Base-by-base conservation (phyloP, 306 rosid genomes). In the Elaeagnus macrophylla region DNA sequence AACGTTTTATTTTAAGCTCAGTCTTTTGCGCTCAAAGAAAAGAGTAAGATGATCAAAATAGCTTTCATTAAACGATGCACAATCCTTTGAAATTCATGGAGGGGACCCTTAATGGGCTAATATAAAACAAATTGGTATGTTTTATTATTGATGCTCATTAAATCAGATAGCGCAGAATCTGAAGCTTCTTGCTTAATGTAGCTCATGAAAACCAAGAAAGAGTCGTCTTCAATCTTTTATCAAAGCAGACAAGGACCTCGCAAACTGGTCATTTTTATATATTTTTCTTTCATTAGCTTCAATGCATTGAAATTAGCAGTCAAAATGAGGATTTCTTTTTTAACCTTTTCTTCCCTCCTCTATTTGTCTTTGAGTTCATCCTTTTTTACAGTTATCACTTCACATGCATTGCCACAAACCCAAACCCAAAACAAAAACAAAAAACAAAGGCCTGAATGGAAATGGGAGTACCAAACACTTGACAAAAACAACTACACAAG, bases 361-460 rank as follows among this genome's bases (percentile, higher is more conserved):
- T n/a, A n/a, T n/a, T n/a, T 43, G 55, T 43, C 59, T 44, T 5
- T 49, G 38, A 14, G 35, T 45, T 57, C 0, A 12, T 17, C 32
- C 42, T 37, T 44, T 19, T 1, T 39, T 54, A 53, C 67, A 39
- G 41, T 41, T 56, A 51, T 48, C 68, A 46, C 71, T 16, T 85
- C 89, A 75, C 80, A 72, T 74, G 83, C 74, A 48, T 42, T 56
- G 67, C 39, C 57, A 63, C 39, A 72, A 51, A 55, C 68, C 72
- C 65, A 50, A 70, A 71, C 62, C 60, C 57, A 15, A 67, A 69
- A 61, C 39, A 56, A 62, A 62, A n/a, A n/a, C n/a, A n/a, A n/a
- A 18, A 13, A 16, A 39, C 37, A 6, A 19, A 57, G 65, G n/a
- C 54, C 15, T 44, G 53, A 66, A 13, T 51, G 13, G 65, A 15